Conservation (phyloP, 176 grass and related monocot species). For the Cenchrus americanus region DNA sequence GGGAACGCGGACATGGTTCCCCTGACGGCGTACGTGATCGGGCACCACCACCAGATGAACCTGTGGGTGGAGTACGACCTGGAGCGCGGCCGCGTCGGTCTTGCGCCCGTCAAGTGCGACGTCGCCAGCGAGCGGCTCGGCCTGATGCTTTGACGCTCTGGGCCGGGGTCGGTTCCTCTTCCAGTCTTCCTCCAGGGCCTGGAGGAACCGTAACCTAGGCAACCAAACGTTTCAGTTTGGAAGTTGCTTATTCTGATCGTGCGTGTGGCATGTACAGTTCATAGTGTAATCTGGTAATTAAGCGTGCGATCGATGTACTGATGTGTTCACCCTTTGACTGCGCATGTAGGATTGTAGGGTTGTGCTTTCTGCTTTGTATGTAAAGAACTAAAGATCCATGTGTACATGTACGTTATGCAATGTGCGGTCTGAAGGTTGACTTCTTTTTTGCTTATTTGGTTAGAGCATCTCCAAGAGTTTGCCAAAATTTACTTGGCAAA, state of each 20-base stretch:
- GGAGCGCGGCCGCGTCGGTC: conserved; percentile 83
- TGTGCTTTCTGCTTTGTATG: not conserved
- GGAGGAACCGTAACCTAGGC: conserved; percentile 21
- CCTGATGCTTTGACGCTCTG: conserved; percentile 58
- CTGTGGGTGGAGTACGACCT: conserved; percentile 99
- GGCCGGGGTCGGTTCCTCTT: not conserved
- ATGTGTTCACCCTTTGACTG: not conserved
- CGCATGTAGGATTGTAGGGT: not conserved
- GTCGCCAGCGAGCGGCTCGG: conserved; percentile 85
- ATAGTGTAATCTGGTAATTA: not conserved
- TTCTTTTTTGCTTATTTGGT: no score
- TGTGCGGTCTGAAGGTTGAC: no score
- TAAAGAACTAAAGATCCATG: no score
- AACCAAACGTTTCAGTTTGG: conserved; percentile 30
- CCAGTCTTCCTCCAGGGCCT: not conserved
- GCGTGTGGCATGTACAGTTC: conserved; percentile 21
- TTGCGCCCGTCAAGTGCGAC: conserved; percentile 85
- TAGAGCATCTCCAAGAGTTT: no score
- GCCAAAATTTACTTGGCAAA: no score
- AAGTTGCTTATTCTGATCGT: not conserved
- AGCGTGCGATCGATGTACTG: not conserved
- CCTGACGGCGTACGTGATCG: conserved; percentile 88
- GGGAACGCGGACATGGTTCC: conserved; percentile 92
- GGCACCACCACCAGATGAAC: conserved; percentile 99
- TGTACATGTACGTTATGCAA: no score